Conservation (phyloP, 805 yeast species). For the Metschnikowia similis region DNA sequence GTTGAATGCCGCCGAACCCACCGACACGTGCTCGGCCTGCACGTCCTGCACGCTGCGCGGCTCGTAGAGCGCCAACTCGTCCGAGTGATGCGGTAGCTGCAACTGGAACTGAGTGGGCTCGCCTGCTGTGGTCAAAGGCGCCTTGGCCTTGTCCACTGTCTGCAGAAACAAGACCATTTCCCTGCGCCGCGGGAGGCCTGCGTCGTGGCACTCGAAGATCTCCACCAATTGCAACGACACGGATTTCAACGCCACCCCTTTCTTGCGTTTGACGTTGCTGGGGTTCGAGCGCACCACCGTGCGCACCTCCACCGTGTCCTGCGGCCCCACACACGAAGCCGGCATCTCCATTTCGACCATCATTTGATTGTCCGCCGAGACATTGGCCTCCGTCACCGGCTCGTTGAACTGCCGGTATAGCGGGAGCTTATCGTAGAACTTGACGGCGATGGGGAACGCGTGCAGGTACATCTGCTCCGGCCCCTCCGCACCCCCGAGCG, state of each 20-base stretch:
- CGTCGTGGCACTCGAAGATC: conserved; percentile 49
- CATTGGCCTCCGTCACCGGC: conserved; percentile 40
- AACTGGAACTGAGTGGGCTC: conserved; percentile 21
- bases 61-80: conserved; percentile 26
- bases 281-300: conserved; percentile 41
- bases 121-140: conserved; percentile 25
- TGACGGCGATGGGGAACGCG: conserved; percentile 49
- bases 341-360: conserved; percentile 45
- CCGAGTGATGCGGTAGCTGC: conserved; percentile 33
- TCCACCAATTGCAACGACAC: conserved; percentile 50
- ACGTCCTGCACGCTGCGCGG: neutral
- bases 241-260: conserved; percentile 38
- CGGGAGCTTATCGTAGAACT: conserved; percentile 55
- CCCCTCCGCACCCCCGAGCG: conserved; percentile 28
- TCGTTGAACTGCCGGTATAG: conserved; percentile 52
- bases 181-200: conserved; percentile 45
- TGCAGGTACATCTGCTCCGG: conserved; percentile 29
- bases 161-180: conserved; percentile 39
- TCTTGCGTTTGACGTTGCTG: conserved; percentile 25
- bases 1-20: conserved; percentile 17
- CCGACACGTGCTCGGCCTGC: conserved; percentile 7
- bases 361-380: conserved; percentile 47
- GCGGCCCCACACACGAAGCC: conserved; percentile 54
- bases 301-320: conserved; percentile 42
- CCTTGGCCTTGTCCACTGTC: conserved; percentile 22